phyloP scores from a whole-genome alignment of 495 filamentous ascomycete genomes.

The Sordaria brevicollis region DNA sequence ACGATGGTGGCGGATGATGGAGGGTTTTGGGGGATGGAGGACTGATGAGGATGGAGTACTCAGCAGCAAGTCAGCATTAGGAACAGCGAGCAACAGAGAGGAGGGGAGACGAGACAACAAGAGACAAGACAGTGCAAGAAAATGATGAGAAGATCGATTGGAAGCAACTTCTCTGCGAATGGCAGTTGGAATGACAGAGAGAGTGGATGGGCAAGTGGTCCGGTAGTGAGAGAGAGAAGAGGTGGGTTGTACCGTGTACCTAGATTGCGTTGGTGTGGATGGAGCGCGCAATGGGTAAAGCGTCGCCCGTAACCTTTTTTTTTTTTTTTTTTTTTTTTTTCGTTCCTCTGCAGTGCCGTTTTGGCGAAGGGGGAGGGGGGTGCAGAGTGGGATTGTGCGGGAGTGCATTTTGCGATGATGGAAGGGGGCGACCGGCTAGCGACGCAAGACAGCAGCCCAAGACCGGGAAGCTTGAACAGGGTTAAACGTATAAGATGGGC shows the following conservation, averaged over 20 bases:
- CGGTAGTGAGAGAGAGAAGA: neutral
- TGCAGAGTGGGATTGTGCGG: slow-evolving; percentile 10
- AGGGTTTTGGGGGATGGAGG: neutral
- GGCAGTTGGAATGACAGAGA: neutral
- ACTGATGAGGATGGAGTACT: neutral
- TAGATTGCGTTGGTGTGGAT: neutral
- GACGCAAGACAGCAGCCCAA: slow-evolving; percentile 9
- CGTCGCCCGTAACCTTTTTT: neutral
- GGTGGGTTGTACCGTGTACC: neutral
- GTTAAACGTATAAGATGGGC: neutral
- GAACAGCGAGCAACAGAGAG: too few species aligned
- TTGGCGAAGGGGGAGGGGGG: slow-evolving; percentile 8
- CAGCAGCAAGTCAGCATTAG: too few species aligned
- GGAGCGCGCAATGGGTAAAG: neutral
- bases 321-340: slow-evolving; percentile 12
- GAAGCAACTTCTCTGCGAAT: neutral
- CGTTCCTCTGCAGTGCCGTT: slow-evolving; percentile 10
- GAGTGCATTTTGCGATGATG: slow-evolving; percentile 15
- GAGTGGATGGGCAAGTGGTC: neutral
- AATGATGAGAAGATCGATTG: neutral
- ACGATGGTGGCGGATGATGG: slow-evolving; percentile 5
- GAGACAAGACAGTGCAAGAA: neutral
- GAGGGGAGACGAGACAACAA: neutral
- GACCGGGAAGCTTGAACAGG: slow-evolving; percentile 1
- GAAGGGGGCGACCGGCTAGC: slow-evolving; percentile 19